phyloP scores from a whole-genome alignment of 495 filamentous ascomycete genomes.

The Ascobolus immersus region DNA sequence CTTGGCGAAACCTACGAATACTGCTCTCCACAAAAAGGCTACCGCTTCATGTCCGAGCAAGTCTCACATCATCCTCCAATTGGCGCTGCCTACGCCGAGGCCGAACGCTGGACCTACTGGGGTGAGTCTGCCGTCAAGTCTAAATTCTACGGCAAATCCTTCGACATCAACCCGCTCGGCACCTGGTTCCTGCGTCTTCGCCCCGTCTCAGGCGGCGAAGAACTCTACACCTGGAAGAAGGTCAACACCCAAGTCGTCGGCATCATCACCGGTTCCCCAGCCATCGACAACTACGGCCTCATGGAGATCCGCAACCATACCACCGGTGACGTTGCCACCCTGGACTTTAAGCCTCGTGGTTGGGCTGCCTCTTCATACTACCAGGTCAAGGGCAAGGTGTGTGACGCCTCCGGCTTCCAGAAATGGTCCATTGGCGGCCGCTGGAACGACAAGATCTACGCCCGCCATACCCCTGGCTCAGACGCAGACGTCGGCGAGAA shows the following conservation, averaged over 20 bases:
- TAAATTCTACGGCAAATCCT: constrained; percentile 92
- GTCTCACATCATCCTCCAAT: constrained; percentile 95
- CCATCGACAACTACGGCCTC: constrained; percentile 91
- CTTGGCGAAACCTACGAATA: constrained; percentile 96
- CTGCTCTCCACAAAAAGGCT: constrained; percentile 77
- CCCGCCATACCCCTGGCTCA: constrained; percentile 71
- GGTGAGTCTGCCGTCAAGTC: constrained; percentile 92
- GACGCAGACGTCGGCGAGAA: constrained; percentile 40
- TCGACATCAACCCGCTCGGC: constrained; percentile 86
- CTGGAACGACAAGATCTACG: constrained; percentile 96
- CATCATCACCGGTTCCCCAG: constrained; percentile 88
- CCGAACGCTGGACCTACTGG: constrained; percentile 89
- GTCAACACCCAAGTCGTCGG: constrained; percentile 92
- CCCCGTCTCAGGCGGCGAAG: constrained; percentile 51
- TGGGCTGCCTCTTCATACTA: constrained; percentile 85
- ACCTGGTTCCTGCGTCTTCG: constrained; percentile 90
- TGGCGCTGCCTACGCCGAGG: constrained; percentile 80
- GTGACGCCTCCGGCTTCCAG: constrained; percentile 44
- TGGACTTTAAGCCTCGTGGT: constrained; percentile 86
- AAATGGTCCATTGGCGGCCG: constrained; percentile 75
- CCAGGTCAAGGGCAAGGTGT: constrained; percentile 60
- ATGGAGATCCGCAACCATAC: constrained; percentile 97
- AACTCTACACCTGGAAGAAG: constrained; percentile 97
- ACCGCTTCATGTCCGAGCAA: constrained; percentile 95
- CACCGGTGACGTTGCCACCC: constrained; percentile 65